Conservation (phyloP, 441 rosid genomes). For the Aquilaria agallochum region DNA sequence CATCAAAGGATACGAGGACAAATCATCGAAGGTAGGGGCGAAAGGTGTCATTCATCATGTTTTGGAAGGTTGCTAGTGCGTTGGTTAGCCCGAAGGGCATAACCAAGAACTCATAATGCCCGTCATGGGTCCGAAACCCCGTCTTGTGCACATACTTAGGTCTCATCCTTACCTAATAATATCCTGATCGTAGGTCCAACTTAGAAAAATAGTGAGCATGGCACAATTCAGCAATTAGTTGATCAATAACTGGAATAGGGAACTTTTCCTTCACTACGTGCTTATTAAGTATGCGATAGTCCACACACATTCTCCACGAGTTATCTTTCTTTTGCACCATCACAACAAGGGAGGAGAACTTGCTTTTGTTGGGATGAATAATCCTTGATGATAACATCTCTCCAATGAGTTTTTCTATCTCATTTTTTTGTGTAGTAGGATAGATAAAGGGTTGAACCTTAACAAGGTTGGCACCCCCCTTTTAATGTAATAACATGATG, state of each 20-base stretch:
- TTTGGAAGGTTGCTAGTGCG: not conserved
- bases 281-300: too few relatives aligned
- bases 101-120: too few relatives aligned
- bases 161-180: not conserved
- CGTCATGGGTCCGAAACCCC: not conserved
- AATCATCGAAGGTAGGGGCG: not conserved
- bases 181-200: not conserved
- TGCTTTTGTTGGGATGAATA: not conserved
- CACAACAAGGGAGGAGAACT: not conserved
- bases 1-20: not conserved
- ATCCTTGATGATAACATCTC: not conserved
- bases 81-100: not conserved
- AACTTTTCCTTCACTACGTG: too few relatives aligned
- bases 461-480: not conserved
- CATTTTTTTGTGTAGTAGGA: not conserved
- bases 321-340: not conserved
- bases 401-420: not conserved
- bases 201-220: not conserved
- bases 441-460: not conserved
- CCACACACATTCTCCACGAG: too few relatives aligned
- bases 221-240: too few relatives aligned
- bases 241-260: too few relatives aligned
- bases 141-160: not conserved
- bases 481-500: not conserved
- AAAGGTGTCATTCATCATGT: not conserved